A percentile compares a stretch with the other conserved stretches of the same genome.
Evolutionary conservation across 345 rosid genomes (phyloP).

Genomic region (Brassica napus): DNA sequence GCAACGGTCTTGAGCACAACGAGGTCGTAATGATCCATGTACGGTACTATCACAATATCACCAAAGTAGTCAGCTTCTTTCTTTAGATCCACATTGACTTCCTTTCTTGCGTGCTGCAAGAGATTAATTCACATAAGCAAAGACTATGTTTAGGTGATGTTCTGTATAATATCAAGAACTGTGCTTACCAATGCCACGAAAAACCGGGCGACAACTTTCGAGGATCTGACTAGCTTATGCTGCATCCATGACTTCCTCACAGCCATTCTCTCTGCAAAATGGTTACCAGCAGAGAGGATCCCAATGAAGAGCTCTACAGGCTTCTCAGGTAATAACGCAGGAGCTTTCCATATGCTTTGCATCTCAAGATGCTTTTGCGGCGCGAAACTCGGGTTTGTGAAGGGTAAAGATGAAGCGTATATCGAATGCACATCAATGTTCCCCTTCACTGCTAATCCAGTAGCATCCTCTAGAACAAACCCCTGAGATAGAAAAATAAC

Average conservation of each 20-base stretch:
- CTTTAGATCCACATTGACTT: constrained; percentile 81
- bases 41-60: constrained; percentile 88
- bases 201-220: constrained; percentile 84
- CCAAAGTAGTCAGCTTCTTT: constrained; percentile 94
- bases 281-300: constrained; percentile 92
- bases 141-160: background rate
- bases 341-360: constrained; percentile 80
- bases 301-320: constrained; percentile 81
- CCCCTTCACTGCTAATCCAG: constrained; percentile 75
- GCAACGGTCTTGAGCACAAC: constrained; percentile 97
- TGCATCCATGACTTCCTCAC: constrained; percentile 98
- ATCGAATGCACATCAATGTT: constrained; percentile 79
- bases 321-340: constrained; percentile 52
- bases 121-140: constrained; percentile 14
- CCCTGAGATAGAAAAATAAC: constrained; percentile 49
- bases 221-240: constrained; percentile 72
- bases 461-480: constrained; percentile 94
- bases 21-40: constrained; percentile 96
- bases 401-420: constrained; percentile 84
- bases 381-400: constrained; percentile 77
- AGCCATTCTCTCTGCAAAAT: constrained; percentile 96
- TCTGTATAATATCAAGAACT: background rate
- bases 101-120: constrained; percentile 76
- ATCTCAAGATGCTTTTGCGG: constrained; percentile 78
- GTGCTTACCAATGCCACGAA: constrained; percentile 84